Evolutionary conservation across 352 stramenopile genomes (phyloP).

Genomic region (Phytophthora idaei): DNA sequence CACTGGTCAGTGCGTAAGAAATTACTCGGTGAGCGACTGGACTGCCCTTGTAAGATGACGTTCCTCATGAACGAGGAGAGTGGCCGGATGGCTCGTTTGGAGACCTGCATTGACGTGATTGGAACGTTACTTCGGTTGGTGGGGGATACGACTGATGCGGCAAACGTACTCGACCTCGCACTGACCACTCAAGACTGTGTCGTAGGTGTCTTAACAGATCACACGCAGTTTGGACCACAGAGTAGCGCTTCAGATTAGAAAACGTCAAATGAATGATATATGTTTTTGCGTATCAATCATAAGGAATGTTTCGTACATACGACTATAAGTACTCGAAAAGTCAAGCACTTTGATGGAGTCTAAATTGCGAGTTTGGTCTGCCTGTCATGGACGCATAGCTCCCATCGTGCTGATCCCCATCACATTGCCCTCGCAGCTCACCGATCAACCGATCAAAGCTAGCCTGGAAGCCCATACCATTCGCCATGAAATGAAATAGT

Average conservation of each 20-base stretch:
- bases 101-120: background rate
- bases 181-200: background rate
- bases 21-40: background rate
- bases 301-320: no score
- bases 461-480: conserved; percentile 50
- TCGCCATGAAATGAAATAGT: conserved; percentile 72
- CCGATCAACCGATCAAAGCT: conserved; percentile 41
- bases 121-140: background rate
- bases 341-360: conserved; percentile 23
- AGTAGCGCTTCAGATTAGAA: no score
- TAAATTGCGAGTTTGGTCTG: conserved; percentile 17
- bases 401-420: conserved; percentile 2
- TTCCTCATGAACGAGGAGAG: background rate
- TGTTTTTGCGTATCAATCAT: no score
- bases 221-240: background rate
- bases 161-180: background rate
- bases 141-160: background rate
- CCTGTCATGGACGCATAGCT: conserved; percentile 10
- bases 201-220: background rate
- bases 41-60: background rate
- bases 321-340: no score
- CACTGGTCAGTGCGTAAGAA: background rate
- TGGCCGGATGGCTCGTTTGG: background rate
- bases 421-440: conserved; percentile 4
- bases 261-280: no score